These are phyloP conservation scores for Oldenlandia corymbosa DNA, from an alignment of 257 asterid species.

Conservation along the genomic window DNA sequence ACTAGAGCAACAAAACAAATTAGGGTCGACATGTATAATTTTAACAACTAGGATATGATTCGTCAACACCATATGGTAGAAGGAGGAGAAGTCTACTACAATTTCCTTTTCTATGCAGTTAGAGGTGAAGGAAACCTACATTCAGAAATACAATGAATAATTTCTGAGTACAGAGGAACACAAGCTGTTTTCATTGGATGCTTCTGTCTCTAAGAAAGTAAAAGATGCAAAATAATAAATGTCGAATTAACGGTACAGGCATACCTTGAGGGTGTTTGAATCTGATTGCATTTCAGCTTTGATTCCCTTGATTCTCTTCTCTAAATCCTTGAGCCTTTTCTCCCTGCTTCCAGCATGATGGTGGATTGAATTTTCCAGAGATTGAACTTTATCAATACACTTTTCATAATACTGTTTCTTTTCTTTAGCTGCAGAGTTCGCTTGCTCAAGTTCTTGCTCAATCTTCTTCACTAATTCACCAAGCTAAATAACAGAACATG, in stretches of 20 bases:
- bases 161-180: neutral
- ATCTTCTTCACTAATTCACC: constrained; percentile 72
- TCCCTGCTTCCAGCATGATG: constrained; percentile 84
- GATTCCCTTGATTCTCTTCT: constrained; percentile 64
- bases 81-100: too few relatives aligned
- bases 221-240: neutral
- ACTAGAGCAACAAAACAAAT: too few relatives aligned
- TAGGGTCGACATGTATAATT: too few relatives aligned
- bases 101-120: too few relatives aligned
- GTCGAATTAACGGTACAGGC: constrained; percentile 9
- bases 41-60: too few relatives aligned
- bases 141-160: neutral
- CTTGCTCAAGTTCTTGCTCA: constrained; percentile 76
- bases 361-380: constrained; percentile 67
- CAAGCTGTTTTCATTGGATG: neutral
- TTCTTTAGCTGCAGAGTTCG: constrained; percentile 53
- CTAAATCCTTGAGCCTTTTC: constrained; percentile 70
- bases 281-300: constrained; percentile 73
- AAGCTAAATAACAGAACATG: constrained; percentile 49
- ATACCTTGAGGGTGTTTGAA: constrained; percentile 72
- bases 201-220: neutral
- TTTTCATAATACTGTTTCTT: constrained; percentile 51
- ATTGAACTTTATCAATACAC: constrained; percentile 62
- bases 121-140: neutral
- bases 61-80: too few relatives aligned